Evolutionary conservation across 345 rosid genomes (phyloP), one percentile per base, ranked within the genome.

Genomic region (Citrus mangshanensis): DNA sequence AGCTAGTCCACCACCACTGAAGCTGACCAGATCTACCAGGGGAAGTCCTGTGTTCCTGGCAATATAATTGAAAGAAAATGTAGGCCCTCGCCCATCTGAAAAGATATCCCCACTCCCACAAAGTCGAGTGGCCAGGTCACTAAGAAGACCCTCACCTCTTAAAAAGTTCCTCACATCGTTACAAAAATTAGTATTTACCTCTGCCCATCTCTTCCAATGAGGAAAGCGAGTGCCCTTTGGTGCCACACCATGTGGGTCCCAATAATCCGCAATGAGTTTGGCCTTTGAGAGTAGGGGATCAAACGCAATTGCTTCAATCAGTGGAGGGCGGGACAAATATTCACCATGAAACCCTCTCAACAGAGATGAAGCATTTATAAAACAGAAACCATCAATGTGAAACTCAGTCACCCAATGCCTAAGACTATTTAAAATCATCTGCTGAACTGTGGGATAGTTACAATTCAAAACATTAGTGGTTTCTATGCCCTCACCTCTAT

Each of bases 181-280:
- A 75, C 96, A 92, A 76, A 87, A 95, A 71, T 87, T 89, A 62
- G 92, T 54, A 67, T 92, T 95, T 60, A 93, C 77, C 83, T 93
- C 96, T 1, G 91, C 98, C 95, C 95, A 95, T 83, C 86, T 82
- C 87, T 89, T 93, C 99, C 99, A 93, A 81, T 95, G 99, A 18
- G 97, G 97, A 81, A 95, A 93, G 49, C 55, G 67, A 32, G 79
- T 80, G 73, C 87, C 91, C 82, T 85, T 84, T n/a, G 87, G 76
- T 58, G 3, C 73, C 70, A 72, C 35, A 38, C 79, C 80, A 40
- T 75, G 82, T 24, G 97, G 97, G 63, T 91, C 90, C 95, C 92
- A 94, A 49, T 79, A 89, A 82, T 96, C 98, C 9, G 95, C 95
- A 55, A 94, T 86, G 77, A 96, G 83, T 84, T 94, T 96, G 67